Base-by-base conservation (phyloP, 768 basidiomycete species). In the Rhodotorula kratochvilovae region DNA sequence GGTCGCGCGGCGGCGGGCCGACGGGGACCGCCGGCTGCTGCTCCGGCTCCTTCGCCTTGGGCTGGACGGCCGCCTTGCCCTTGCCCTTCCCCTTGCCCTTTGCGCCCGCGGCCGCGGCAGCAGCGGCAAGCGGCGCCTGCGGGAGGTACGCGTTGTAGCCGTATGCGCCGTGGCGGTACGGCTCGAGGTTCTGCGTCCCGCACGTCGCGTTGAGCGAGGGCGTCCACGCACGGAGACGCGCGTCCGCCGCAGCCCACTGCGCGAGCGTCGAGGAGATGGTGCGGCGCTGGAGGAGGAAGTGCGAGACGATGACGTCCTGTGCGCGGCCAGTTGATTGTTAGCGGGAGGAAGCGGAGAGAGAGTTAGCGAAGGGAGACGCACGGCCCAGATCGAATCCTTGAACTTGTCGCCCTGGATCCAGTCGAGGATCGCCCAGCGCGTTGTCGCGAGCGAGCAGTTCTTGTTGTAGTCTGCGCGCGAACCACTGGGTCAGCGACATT, bases 371-470 rank as follows among this genome's bases (percentile, higher is more conserved):
- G n/a, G 62, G 63, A 51, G 45, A 78, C 81, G 61, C 74, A 85
- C 85, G 64, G 76, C 80, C 85, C 85, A 86, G 21, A 86, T 80
- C 31, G 83, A 81, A 45, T 80, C 54, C 65, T 79, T 77, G 67
- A 84, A 79, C 61, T 81, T 78, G 59, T 84, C 83, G 50, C 55
- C 63, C 25, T 82, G 76, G 57, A 86, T 73, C 85, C 85, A 86
- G 29, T 85, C 84, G 8, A 85, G 80, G 54, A 86, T 86, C 13
- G 84, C 85, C 85, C 84, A 86, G 31, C 81, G 79, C 8, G 82
- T 80, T 10, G 85, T 86, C 46, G 86, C 80, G 50, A 79, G 70
- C 10, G 80, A 73, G 35, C 83, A 81, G 67, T 84, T 78, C 39
- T 80, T 78, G 77, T 87, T 86, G 77, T 86, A 86, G 5, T 61